Evolutionary conservation across 164 flowering plant genomes (phyloP).

Genomic region (Piper longum): DNA sequence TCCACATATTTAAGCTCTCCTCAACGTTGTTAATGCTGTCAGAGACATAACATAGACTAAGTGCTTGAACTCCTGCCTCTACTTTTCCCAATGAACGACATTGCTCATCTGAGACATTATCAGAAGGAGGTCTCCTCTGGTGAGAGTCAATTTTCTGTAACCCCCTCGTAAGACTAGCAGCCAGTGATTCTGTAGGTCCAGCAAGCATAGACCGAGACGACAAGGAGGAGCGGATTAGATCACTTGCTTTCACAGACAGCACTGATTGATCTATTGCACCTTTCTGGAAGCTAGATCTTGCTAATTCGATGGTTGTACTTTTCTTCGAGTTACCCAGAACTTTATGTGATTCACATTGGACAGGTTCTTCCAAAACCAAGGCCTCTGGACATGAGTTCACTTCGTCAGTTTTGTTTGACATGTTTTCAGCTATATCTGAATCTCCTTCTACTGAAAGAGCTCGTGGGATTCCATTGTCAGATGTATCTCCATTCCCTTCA

Average conservation of each 20-base stretch:
- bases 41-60: conserved; percentile 28
- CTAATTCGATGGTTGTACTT: conserved; percentile 23
- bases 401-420: neutral
- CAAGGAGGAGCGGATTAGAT: conserved; percentile 41
- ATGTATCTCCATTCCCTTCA: conserved; percentile 25
- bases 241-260: conserved; percentile 35
- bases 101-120: conserved; percentile 31
- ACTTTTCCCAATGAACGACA: conserved; percentile 31
- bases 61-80: conserved; percentile 37
- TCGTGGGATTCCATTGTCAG: neutral
- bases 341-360: conserved; percentile 79
- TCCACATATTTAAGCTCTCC: conserved; percentile 38
- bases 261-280: conserved; percentile 14
- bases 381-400: conserved; percentile 1
- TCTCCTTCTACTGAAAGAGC: neutral
- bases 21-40: conserved; percentile 20
- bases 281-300: conserved; percentile 18
- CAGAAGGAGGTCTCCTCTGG: conserved; percentile 39
- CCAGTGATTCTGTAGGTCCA: conserved; percentile 72
- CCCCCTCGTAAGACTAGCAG: conserved; percentile 90
- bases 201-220: conserved; percentile 43
- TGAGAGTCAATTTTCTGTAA: conserved; percentile 75
- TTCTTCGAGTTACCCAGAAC: conserved; percentile 36
- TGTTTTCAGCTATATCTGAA: neutral
- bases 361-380: conserved; percentile 48